Conservation (phyloP, 2,329 filamentous ascomycete species). For the Penicillium frequentans region DNA sequence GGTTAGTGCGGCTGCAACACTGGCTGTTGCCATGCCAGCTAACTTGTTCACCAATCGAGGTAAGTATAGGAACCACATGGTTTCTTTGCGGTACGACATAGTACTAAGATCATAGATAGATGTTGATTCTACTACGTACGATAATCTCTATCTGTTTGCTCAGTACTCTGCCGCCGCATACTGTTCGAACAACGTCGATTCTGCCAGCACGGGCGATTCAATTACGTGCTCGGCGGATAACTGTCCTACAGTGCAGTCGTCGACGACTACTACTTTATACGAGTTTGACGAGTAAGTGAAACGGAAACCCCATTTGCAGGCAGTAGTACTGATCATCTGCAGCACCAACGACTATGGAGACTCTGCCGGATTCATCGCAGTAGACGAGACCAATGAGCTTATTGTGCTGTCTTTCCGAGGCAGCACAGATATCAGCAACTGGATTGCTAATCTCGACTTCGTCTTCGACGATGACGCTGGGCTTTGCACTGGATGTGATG, state of each 20-base stretch:
- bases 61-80: constrained; percentile 9
- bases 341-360: constrained; percentile 36
- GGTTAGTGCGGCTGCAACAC: constrained; percentile 12
- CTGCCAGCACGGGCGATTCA: constrained; percentile 38
- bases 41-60: constrained; percentile 21
- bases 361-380: constrained; percentile 49
- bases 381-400: constrained; percentile 44
- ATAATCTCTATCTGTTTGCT: constrained; percentile 48
- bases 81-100: neutral
- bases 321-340: neutral
- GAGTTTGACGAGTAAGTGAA: constrained; percentile 51
- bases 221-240: constrained; percentile 48
- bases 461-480: constrained; percentile 28
- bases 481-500: constrained; percentile 47
- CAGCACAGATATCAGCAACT: constrained; percentile 30
- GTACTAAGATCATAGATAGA: constrained; percentile 19
- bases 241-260: constrained; percentile 50
- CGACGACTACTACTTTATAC: constrained; percentile 45
- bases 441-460: constrained; percentile 35
- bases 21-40: constrained; percentile 22
- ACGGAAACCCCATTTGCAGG: neutral
- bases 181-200: constrained; percentile 48
- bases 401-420: constrained; percentile 40
- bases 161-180: constrained; percentile 57
- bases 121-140: constrained; percentile 42